phyloP scores from a whole-genome alignment of 2,329 filamentous ascomycete species.

The Cladosporium colombiae region DNA sequence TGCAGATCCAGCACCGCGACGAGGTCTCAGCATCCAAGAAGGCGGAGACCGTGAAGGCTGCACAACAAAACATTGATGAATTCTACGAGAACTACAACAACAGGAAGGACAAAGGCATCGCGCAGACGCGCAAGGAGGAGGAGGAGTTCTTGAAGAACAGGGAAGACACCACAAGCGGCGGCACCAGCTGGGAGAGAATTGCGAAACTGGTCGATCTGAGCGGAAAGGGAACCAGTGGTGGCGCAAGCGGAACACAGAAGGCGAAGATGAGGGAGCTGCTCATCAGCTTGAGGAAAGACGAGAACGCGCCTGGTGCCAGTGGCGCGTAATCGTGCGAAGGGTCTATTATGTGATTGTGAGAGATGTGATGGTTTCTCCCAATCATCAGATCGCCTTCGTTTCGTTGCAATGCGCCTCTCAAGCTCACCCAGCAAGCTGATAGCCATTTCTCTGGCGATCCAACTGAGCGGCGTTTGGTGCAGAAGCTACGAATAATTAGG shows the following conservation, averaged over 20 bases:
- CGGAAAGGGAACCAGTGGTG: conserved; percentile 85
- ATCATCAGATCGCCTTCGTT: neutral
- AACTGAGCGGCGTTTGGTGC: neutral
- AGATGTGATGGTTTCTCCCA: neutral
- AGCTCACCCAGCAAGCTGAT: conserved; percentile 16
- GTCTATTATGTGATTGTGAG: neutral
- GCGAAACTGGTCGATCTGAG: conserved; percentile 96
- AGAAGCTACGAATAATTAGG: neutral
- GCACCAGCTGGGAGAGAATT: conserved; percentile 98
- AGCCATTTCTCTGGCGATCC: neutral
- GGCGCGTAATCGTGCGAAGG: conserved; percentile 39
- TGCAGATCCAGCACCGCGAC: conserved; percentile 77
- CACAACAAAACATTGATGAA: conserved; percentile 92
- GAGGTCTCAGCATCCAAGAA: conserved; percentile 82
- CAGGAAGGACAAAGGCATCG: conserved; percentile 91
- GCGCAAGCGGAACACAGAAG: conserved; percentile 88
- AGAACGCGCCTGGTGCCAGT: conserved; percentile 70
- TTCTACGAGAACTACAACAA: conserved; percentile 99
- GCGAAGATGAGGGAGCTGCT: conserved; percentile 92
- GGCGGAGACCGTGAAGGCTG: conserved; percentile 81
- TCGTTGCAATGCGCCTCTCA: neutral
- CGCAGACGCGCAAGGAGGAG: conserved; percentile 85
- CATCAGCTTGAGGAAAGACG: conserved; percentile 85
- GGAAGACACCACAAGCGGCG: conserved; percentile 90
- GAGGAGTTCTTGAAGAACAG: conserved; percentile 86